phyloP scores from a whole-genome alignment of 164 flowering plant species.

The Annona cherimola region DNA sequence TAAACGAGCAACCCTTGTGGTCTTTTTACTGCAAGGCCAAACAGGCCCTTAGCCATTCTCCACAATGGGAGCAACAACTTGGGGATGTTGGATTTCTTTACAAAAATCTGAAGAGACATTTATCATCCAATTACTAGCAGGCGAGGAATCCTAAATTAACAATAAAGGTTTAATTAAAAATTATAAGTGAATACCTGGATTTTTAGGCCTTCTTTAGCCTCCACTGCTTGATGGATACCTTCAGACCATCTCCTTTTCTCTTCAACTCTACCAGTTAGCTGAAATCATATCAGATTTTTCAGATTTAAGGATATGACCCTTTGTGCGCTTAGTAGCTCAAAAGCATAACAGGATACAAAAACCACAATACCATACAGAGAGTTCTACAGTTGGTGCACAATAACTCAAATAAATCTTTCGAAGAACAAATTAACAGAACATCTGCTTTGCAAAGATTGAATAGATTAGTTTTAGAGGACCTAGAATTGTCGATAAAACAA shows the following conservation, averaged over 20 bases:
- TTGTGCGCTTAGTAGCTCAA: neutral
- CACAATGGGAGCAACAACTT: neutral
- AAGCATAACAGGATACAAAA: neutral
- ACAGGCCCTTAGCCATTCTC: neutral
- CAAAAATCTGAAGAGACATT: neutral
- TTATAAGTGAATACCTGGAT: conserved; percentile 54
- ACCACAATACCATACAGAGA: neutral
- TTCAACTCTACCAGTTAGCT: conserved; percentile 98
- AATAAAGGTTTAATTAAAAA: neutral
- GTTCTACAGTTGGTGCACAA: neutral
- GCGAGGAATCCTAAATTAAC: neutral
- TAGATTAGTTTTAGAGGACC: neutral
- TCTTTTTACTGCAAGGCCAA: no score
- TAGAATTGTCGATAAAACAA: neutral
- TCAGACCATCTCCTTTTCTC: conserved; percentile 98
- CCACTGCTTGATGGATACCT: conserved; percentile 97
- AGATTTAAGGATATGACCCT: neutral
- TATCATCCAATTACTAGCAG: neutral
- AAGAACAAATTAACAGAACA: neutral
- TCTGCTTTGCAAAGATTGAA: neutral
- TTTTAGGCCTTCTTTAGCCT: conserved; percentile 92
- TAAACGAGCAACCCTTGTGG: no score
- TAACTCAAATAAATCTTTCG: neutral
- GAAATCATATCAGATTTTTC: conserved; percentile 8
- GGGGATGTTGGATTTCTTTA: neutral